phyloP scores from a whole-genome alignment of 176 grass and related monocot species.

The Phragmites australis region DNA sequence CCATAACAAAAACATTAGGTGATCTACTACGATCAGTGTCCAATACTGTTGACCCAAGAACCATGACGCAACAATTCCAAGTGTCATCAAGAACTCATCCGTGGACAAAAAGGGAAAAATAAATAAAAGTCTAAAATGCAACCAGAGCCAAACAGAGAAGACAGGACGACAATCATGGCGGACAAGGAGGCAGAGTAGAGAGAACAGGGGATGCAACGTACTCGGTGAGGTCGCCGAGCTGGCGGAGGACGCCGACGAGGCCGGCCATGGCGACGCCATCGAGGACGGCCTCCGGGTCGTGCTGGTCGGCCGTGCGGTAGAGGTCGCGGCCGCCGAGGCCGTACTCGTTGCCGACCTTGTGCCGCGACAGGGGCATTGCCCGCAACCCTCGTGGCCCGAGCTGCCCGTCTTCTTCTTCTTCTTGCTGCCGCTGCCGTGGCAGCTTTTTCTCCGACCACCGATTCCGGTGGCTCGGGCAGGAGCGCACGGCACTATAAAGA shows the following conservation, averaged over 20 bases:
- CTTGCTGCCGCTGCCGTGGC: background rate
- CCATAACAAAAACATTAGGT: slow-evolving; percentile 42
- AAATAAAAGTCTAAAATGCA: background rate
- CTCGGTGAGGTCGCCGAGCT: slow-evolving; percentile 92
- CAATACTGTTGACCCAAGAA: background rate
- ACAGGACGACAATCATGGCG: background rate
- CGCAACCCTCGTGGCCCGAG: background rate
- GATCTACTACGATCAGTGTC: slow-evolving; percentile 33
- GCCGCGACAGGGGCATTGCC: slow-evolving; percentile 70
- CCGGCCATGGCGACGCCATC: slow-evolving; percentile 87
- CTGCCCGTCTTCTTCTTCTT: background rate
- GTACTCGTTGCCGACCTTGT: slow-evolving; percentile 76
- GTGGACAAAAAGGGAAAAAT: background rate
- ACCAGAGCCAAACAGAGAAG: background rate
- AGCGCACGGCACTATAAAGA: slow-evolving; percentile 10
- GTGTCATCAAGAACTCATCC: background rate
- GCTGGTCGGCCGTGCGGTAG: slow-evolving; percentile 52
- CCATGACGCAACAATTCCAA: background rate
- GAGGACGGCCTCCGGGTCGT: slow-evolving; percentile 80
- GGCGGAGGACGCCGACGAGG: slow-evolving; percentile 78
- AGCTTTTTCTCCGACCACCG: slow-evolving; percentile 11
- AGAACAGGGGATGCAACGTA: slow-evolving; percentile 26
- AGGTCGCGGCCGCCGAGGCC: slow-evolving; percentile 66
- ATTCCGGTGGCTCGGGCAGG: slow-evolving; percentile 12
- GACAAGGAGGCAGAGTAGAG: background rate